Evolutionary conservation across 768 basidiomycete genomes (phyloP).

Genomic region (Leccinum barrowsii): DNA sequence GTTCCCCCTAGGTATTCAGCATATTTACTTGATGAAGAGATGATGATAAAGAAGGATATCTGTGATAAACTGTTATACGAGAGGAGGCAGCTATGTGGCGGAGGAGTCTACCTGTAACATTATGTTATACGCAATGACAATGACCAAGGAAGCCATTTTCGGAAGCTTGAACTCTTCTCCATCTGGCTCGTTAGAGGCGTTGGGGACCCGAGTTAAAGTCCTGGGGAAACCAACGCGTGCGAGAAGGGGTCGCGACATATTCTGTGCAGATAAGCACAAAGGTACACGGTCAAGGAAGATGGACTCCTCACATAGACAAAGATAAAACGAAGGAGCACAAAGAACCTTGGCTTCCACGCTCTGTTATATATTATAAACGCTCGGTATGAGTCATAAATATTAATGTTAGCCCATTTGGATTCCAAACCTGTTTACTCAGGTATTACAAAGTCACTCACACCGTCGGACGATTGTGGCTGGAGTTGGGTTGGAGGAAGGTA

Average conservation of each 20-base stretch:
- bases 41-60: conserved; percentile 68
- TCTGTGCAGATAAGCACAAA: background rate
- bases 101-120: conserved; percentile 22
- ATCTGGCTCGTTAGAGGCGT: conserved; percentile 13
- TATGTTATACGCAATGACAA: conserved; percentile 42
- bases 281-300: background rate
- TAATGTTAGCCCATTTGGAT: background rate
- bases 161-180: conserved; percentile 45
- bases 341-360: background rate
- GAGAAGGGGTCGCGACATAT: background rate
- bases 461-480: no score
- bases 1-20: conserved; percentile 59
- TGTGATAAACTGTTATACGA: background rate
- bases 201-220: background rate
- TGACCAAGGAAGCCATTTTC: conserved; percentile 42
- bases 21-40: conserved; percentile 64
- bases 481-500: no score
- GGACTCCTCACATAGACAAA: background rate
- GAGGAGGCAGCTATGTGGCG: background rate
- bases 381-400: background rate
- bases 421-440: no score
- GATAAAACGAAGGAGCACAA: background rate
- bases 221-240: background rate
- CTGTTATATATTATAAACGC: background rate
- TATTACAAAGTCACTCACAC: no score